Base-by-base conservation (phyloP, 495 filamentous ascomycete genomes). In the Aspergillus haitiensis region DNA sequence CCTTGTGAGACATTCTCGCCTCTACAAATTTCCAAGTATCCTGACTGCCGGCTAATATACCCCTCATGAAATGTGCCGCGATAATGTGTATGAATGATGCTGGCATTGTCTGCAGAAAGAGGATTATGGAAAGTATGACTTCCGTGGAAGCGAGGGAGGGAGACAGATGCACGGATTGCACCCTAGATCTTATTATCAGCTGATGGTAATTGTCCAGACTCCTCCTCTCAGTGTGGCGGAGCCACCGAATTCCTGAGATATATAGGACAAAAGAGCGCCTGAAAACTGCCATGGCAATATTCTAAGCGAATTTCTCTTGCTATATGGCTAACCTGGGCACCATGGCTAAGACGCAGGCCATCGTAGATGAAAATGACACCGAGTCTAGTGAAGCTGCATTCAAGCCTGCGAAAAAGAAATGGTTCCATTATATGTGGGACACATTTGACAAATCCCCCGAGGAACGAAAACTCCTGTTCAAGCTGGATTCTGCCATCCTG, bases 391-490 rank as follows among this genome's bases (percentile, higher is more conserved):
- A 49, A 2, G 37, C 68, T 8, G 55, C 70, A 39, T 64, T 72
- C 45, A 66, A 68, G 48, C 33, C 61, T 5, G 58, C 63, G 0
- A 75, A 74, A 59, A 60, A 63, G 9, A 73, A 56, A 68, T 79
- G 75, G 75, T 67, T 75, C 21, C 75, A 72, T 60, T 80, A 75
- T 52, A 60, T 86, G 49, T 86, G 84, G 84, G 82, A 86, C 61
- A 84, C 79, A 4, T 76, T 85, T 34, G 84, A 86, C 59, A 85
- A 85, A 63, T 78, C 83, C 1, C 79, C 82, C 0, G 80, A 83
- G 51, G 84, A 88, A 63, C 77, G 83, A 11, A 73, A 78, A 13
- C 79, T 88, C 56, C 61, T 88, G 10, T 81, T 84, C 60, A 88
- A 88, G 64, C 65, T 86, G 16, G 84, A 87, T 56, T 67, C 78